Evolutionary conservation across 1,284 basidiomycete species (phyloP).

Genomic region (Ustilago tritici): DNA sequence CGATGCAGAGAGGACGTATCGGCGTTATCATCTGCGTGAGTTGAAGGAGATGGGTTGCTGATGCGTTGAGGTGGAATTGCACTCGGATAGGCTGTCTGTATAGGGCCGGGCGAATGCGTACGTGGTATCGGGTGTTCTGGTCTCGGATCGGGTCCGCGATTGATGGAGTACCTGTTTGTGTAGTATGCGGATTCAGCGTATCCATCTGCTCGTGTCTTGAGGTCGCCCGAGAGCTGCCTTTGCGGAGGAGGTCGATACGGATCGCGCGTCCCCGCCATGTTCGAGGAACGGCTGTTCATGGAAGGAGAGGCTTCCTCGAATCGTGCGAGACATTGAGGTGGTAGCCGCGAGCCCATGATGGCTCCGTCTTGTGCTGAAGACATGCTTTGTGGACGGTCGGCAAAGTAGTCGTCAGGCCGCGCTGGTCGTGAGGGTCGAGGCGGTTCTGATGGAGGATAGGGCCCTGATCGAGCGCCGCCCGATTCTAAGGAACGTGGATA

Average conservation of each 20-base stretch:
- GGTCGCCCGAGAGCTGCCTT: slow-evolving; percentile 17
- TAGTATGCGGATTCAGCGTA: slow-evolving; percentile 29
- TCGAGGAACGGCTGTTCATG: slow-evolving; percentile 12
- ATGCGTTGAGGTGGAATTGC: slow-evolving; percentile 20
- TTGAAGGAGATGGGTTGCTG: slow-evolving; percentile 26
- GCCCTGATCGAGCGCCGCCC: slow-evolving; percentile 11
- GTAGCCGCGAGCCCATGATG: slow-evolving; percentile 14
- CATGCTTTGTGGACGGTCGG: slow-evolving; percentile 7
- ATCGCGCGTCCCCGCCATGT: slow-evolving; percentile 13
- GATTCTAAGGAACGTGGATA: slow-evolving; percentile 17
- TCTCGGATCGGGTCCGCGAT: slow-evolving; percentile 20
- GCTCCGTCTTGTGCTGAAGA: slow-evolving; percentile 8
- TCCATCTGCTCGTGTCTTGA: slow-evolving; percentile 15
- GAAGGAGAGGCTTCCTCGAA: slow-evolving; percentile 6
- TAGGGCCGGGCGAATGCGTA: slow-evolving; percentile 19
- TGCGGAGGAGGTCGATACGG: slow-evolving; percentile 14
- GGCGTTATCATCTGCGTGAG: slow-evolving; percentile 10
- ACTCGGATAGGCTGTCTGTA: slow-evolving; percentile 11
- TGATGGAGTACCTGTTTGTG: slow-evolving; percentile 3
- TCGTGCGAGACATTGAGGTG: slow-evolving; percentile 14
- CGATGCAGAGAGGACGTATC: slow-evolving; percentile 26
- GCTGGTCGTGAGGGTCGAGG: slow-evolving; percentile 23
- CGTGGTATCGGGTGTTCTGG: slow-evolving; percentile 14
- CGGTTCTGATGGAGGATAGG: slow-evolving; percentile 24
- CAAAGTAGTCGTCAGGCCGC: slow-evolving; percentile 28